phyloP scores from a whole-genome alignment of 208 protist species.

The Herpetomonas tarakana region DNA sequence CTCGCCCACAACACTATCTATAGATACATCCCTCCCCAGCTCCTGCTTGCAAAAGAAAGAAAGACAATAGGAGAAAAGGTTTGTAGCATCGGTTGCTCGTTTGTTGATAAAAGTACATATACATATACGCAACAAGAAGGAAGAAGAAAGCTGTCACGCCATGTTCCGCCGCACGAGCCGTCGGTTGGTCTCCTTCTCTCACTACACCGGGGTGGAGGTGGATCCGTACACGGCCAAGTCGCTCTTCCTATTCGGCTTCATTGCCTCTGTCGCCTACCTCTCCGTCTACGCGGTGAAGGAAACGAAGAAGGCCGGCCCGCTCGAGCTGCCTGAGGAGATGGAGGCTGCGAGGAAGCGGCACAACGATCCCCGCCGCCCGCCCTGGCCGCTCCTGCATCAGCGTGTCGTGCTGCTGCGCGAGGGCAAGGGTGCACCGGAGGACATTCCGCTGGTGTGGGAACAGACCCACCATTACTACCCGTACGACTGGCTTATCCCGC shows the following conservation, averaged over 20 bases:
- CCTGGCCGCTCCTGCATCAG: constrained; percentile 86
- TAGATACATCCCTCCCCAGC: too few species aligned
- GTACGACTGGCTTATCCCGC: constrained; percentile 78
- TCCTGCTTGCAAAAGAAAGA: too few species aligned
- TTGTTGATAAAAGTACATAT: too few species aligned
- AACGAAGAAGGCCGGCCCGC: constrained; percentile 73
- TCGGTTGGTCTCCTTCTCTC: constrained; percentile 43
- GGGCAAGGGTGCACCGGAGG: constrained; percentile 64
- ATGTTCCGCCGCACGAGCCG: constrained; percentile 58
- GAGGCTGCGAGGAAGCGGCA: constrained; percentile 54
- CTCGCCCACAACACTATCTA: too few species aligned
- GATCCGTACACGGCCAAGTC: constrained; percentile 85
- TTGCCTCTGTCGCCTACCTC: constrained; percentile 59
- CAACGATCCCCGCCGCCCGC: constrained; percentile 74
- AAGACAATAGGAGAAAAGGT: too few species aligned
- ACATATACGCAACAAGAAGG: too few species aligned
- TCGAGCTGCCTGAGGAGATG: constrained; percentile 70
- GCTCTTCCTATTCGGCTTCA: constrained; percentile 78
- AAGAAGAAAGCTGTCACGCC: too few species aligned
- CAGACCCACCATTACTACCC: constrained; percentile 85
- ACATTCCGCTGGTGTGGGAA: constrained; percentile 79
- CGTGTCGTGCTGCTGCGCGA: constrained; percentile 76
- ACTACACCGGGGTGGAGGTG: constrained; percentile 54
- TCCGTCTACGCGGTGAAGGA: constrained; percentile 77
- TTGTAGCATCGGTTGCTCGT: too few species aligned